These are phyloP conservation scores for Rubia yunnanensis DNA, from an alignment of 257 asterid species.

Conservation along the genomic window DNA sequence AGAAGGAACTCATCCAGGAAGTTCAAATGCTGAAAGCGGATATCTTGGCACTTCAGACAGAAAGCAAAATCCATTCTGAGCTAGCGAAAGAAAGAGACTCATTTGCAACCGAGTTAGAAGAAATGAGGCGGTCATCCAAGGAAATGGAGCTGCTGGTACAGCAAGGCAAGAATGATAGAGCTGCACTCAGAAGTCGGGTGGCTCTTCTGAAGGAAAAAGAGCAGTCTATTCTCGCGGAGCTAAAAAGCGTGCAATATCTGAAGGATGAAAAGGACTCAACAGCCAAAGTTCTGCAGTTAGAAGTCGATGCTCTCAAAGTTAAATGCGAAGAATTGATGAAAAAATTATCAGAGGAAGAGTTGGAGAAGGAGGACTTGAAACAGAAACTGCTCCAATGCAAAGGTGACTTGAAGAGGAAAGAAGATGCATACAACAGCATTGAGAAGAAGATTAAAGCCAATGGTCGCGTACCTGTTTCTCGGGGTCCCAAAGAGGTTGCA, in stretches of 20 bases:
- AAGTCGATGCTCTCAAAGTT: slow-evolving; percentile 41
- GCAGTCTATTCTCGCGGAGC: slow-evolving; percentile 32
- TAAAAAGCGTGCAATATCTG: slow-evolving; percentile 28
- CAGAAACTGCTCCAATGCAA: slow-evolving; percentile 42
- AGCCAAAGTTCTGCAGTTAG: slow-evolving; percentile 31
- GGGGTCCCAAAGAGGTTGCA: slow-evolving; percentile 43
- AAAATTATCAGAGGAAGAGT: slow-evolving; percentile 30
- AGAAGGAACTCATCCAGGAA: slow-evolving; percentile 35
- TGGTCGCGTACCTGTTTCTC: slow-evolving; percentile 18
- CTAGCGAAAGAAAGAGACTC: slow-evolving; percentile 32
- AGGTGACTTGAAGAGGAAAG: slow-evolving; percentile 49
- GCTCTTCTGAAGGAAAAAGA: slow-evolving; percentile 30
- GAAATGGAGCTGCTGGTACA: slow-evolving; percentile 40
- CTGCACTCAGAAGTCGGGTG: slow-evolving; percentile 38
- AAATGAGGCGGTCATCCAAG: slow-evolving; percentile 29
- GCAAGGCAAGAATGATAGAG: slow-evolving; percentile 36
- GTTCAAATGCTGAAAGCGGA: slow-evolving; percentile 39
- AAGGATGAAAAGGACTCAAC: slow-evolving; percentile 48
- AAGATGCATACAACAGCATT: slow-evolving; percentile 40
- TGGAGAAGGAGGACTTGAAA: slow-evolving; percentile 59
- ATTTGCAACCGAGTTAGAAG: slow-evolving; percentile 36
- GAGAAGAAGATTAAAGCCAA: slow-evolving; percentile 63
- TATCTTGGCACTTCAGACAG: no score
- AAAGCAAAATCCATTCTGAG: slow-evolving; percentile 30
- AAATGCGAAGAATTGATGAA: slow-evolving; percentile 35